These are phyloP conservation scores for Saturnispora besseyi DNA, from an alignment of 805 yeast genomes.

Conservation along the genomic window DNA sequence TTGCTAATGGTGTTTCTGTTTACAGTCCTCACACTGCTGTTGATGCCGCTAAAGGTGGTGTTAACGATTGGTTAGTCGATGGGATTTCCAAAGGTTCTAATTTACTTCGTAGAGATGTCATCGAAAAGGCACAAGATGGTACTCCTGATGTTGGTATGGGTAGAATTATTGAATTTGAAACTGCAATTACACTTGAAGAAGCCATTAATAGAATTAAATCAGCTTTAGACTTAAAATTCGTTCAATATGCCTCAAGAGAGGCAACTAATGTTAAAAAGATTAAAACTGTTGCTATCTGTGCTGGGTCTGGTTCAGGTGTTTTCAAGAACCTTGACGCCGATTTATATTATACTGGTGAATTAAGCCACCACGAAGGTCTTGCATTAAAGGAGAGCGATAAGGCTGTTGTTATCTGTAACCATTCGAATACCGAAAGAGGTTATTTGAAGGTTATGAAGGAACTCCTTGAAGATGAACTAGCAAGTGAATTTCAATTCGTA, in stretches of 20 bases:
- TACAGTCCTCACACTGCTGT: slow-evolving; percentile 96
- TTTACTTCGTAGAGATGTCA: slow-evolving; percentile 26
- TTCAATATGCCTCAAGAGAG: slow-evolving; percentile 52
- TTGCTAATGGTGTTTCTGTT: slow-evolving; percentile 74
- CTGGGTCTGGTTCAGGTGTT: slow-evolving; percentile 87
- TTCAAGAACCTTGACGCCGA: slow-evolving; percentile 56
- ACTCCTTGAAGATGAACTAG: slow-evolving; percentile 30
- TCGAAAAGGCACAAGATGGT: slow-evolving; percentile 35
- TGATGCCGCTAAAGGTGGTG: slow-evolving; percentile 89
- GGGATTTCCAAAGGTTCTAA: slow-evolving; percentile 31
- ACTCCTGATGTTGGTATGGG: slow-evolving; percentile 72
- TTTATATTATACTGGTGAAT: slow-evolving; percentile 80
- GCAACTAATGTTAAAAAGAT: slow-evolving; percentile 28
- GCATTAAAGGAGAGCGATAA: slow-evolving; percentile 61
- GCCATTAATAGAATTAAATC: slow-evolving; percentile 46
- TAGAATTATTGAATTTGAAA: slow-evolving; percentile 44
- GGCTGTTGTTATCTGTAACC: slow-evolving; percentile 72
- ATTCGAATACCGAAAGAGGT: slow-evolving; percentile 89
- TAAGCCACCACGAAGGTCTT: slow-evolving; percentile 88
- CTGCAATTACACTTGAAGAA: slow-evolving; percentile 34
- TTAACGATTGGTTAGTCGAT: slow-evolving; percentile 81
- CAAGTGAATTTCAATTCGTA: slow-evolving; percentile 31
- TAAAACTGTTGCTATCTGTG: slow-evolving; percentile 71
- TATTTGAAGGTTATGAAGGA: slow-evolving; percentile 47
- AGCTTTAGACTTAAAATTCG: slow-evolving; percentile 40